Evolutionary conservation across 768 basidiomycete species (phyloP), one percentile per base, ranked within the genome.

Genomic region (Suillus spraguei): DNA sequence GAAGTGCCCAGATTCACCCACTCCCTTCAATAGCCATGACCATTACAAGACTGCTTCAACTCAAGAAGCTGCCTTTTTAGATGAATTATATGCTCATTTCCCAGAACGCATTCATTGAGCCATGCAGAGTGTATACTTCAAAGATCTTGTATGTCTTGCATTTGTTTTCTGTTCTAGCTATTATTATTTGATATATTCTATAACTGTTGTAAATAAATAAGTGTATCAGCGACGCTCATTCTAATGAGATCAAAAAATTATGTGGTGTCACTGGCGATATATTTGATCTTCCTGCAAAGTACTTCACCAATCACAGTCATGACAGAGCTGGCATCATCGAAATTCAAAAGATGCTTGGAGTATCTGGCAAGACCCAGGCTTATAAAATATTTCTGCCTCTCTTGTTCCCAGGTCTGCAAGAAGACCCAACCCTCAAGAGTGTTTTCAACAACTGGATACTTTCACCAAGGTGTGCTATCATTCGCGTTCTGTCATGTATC

Each of bases 201-300:
- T 61, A 24, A 22, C n/a, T 11, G 8, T 49, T 14, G 36, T 38
- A 50, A n/a, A 16, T 50, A 13, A 41, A 33, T 22, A 46, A 50
- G 38, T 38, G 5, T 14, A 46, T 50, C 22, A 24, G 60, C 3
- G 36, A 38, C 7, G 28, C 32, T 33, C 49, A n/a, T n/a, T 61
- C 60, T 10, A 49, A 46, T 8, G 33, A 61, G 32, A 36, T 61
- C 36, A 46, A 50, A 6, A 61, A 61, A 20, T 36, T 61, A 11
- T 0, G 36, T 22, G 49, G 35, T 36, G 47, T 61, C 2, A 8
- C 49, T 13, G 60, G 60, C 24, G 49, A 61, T 20, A 52, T 61
- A 10, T 38, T 61, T 20, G 47, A 36, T 13, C 60, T 61, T 22
- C 60, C 20, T 2, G 20, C 17, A 0, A 38, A 39, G 16, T 61